Percentiles rank a stretch among this genome's conserved stretches.
These are phyloP conservation scores for Claviceps paspali DNA, from an alignment of 2,329 filamentous ascomycete genomes.

Conservation along the genomic window DNA sequence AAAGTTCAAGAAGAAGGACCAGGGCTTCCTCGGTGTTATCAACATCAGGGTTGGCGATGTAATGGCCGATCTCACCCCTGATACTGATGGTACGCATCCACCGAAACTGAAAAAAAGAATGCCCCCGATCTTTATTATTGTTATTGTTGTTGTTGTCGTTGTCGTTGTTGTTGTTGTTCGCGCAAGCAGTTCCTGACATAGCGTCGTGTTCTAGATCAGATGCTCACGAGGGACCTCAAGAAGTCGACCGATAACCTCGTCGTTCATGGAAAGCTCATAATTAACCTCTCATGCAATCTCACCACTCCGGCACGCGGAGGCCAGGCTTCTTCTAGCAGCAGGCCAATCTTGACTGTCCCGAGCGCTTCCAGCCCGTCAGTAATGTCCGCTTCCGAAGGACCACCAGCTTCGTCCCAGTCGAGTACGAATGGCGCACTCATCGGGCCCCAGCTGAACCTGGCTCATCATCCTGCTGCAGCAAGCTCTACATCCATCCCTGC, in stretches of 20 bases:
- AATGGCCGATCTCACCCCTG: slow-evolving; percentile 67
- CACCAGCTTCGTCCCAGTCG: slow-evolving; percentile 38
- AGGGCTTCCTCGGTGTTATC: slow-evolving; percentile 94
- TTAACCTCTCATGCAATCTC: slow-evolving; percentile 90
- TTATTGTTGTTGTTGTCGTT: too few relatives aligned
- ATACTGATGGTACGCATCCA: slow-evolving; percentile 63
- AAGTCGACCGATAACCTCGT: slow-evolving; percentile 97
- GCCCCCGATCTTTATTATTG: too few relatives aligned
- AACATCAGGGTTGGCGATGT: slow-evolving; percentile 93
- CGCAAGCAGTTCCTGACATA: slow-evolving; percentile 12
- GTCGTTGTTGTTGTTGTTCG: too few relatives aligned
- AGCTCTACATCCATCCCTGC: slow-evolving; percentile 19
- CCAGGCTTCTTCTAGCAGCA: slow-evolving; percentile 28
- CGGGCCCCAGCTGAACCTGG: slow-evolving; percentile 25
- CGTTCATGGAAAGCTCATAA: slow-evolving; percentile 92
- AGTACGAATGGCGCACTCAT: slow-evolving; percentile 28
- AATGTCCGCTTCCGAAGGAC: slow-evolving; percentile 30
- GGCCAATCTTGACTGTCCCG: slow-evolving; percentile 28
- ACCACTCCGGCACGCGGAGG: slow-evolving; percentile 46
- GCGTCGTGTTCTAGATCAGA: slow-evolving; percentile 59
- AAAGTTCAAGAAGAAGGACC: slow-evolving; percentile 99
- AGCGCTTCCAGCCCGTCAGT: slow-evolving; percentile 30
- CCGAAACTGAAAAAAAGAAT: not conserved
- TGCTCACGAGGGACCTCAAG: slow-evolving; percentile 93
- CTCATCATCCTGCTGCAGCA: slow-evolving; percentile 34